These are phyloP conservation scores for Moricandia moricandioides DNA, from an alignment of 345 rosid species.

Conservation along the genomic window DNA sequence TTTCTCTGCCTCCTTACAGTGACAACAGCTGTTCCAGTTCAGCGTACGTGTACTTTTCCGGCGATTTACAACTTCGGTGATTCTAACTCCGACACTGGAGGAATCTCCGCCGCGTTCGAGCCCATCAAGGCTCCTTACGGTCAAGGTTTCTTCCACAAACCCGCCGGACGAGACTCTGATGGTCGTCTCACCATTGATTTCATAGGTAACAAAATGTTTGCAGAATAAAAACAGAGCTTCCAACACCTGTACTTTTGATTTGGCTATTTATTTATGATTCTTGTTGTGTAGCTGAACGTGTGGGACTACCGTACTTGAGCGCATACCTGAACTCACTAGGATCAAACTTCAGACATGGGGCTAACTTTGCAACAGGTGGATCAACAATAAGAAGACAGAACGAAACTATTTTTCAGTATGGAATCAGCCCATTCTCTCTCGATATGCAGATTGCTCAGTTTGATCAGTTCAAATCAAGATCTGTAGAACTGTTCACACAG, in stretches of 20 bases:
- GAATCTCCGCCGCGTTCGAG: conserved; percentile 74
- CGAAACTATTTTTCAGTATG: conserved; percentile 79
- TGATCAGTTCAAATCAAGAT: conserved; percentile 62
- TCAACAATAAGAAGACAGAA: conserved; percentile 83
- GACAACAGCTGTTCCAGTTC: conserved; percentile 17
- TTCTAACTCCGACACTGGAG: conserved; percentile 85
- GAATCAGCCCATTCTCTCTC: conserved; percentile 84
- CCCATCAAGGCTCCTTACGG: conserved; percentile 61
- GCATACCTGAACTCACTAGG: conserved; percentile 90
- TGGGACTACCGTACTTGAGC: conserved; percentile 69
- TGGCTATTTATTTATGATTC: not conserved
- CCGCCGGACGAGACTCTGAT: conserved; percentile 66
- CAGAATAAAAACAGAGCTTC: not conserved
- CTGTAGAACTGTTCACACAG: conserved; percentile 49
- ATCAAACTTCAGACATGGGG: conserved; percentile 77
- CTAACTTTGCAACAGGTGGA: conserved; percentile 92
- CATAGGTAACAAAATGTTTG: conserved; percentile 45
- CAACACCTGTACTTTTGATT: not conserved
- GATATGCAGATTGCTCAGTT: conserved; percentile 89
- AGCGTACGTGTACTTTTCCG: conserved; percentile 51
- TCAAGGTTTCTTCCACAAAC: conserved; percentile 56
- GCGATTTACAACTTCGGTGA: conserved; percentile 92
- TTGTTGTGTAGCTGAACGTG: conserved; percentile 62
- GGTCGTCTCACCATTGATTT: conserved; percentile 85
- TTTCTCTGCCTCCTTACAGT: conserved; percentile 31